A percentile compares a stretch with the other conserved stretches of the same genome.
Conservation (phyloP, 2,329 filamentous ascomycete species). For the Fusarium nanum region DNA sequence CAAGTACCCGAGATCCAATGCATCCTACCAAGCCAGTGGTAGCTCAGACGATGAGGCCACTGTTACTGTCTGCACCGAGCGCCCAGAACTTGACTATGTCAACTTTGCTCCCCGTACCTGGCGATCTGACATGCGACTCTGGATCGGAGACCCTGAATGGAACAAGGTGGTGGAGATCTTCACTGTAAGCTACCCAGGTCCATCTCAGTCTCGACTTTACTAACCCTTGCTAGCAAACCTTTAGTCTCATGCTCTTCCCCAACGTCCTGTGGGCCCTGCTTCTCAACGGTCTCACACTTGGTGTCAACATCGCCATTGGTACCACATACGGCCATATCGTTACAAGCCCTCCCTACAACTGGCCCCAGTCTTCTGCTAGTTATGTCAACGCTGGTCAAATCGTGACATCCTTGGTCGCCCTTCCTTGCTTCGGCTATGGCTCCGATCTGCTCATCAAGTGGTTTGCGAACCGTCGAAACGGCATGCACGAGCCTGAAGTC, state of each 20-base stretch:
- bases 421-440: conserved; percentile 36
- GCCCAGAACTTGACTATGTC: conserved; percentile 35
- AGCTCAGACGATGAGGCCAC: conserved; percentile 12
- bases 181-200: conserved; percentile 1
- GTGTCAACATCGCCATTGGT: conserved; percentile 41
- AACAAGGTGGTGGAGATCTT: conserved; percentile 27
- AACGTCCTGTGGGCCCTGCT: conserved; percentile 40
- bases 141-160: conserved; percentile 37
- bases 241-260: conserved; percentile 38
- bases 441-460: conserved; percentile 39
- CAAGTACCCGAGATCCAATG: conserved; percentile 15
- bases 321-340: conserved; percentile 38
- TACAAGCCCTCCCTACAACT: conserved; percentile 35
- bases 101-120: conserved; percentile 38
- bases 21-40: conserved; percentile 6
- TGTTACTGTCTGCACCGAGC: conserved; percentile 25
- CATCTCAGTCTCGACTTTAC: background rate
- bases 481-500: conserved; percentile 38
- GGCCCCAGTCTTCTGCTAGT: conserved; percentile 34
- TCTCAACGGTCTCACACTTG: conserved; percentile 38
- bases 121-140: conserved; percentile 38
- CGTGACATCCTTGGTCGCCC: conserved; percentile 32
- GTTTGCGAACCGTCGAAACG: conserved; percentile 35
- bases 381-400: conserved; percentile 41
- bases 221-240: conserved; percentile 33